These are phyloP conservation scores for Ziziphus jujuba DNA, from an alignment of 306 rosid species.

Conservation along the genomic window DNA sequence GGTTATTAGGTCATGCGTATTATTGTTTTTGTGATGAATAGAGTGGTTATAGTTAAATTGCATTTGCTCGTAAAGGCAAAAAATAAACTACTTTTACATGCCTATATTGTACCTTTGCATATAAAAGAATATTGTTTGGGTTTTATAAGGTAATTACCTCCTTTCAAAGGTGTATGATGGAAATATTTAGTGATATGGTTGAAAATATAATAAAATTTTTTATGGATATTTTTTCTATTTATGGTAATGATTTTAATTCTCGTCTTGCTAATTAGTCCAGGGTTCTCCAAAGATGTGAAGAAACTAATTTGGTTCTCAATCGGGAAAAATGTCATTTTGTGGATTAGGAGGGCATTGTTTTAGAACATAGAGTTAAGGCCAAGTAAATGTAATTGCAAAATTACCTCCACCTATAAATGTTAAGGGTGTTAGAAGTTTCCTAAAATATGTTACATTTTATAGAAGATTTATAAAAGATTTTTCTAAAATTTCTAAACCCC, in stretches of 20 bases:
- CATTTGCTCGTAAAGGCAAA: not conserved
- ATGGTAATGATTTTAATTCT: not conserved
- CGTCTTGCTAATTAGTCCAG: not conserved
- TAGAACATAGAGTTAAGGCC: no score
- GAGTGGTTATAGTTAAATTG: not conserved
- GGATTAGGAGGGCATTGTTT: no score
- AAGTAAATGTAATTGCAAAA: no score
- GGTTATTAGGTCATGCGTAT: not conserved
- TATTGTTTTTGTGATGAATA: not conserved
- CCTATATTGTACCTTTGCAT: not conserved
- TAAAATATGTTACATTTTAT: no score
- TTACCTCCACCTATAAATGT: no score
- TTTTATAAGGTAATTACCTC: not conserved
- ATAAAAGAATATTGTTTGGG: not conserved
- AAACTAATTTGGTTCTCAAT: conserved; percentile 4
- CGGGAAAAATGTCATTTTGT: conserved; percentile 5
- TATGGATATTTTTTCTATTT: not conserved
- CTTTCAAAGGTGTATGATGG: not conserved
- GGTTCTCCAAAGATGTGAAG: not conserved
- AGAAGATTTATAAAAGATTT: no score
- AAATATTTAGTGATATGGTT: not conserved
- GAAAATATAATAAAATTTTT: not conserved
- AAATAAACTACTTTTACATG: not conserved
- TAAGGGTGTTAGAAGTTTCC: no score
- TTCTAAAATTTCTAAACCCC: no score